Percentiles rank a stretch among this genome's conserved stretches.
Conservation (phyloP, 1,139 yeast species). For the Debaryomyces coudertii region DNA sequence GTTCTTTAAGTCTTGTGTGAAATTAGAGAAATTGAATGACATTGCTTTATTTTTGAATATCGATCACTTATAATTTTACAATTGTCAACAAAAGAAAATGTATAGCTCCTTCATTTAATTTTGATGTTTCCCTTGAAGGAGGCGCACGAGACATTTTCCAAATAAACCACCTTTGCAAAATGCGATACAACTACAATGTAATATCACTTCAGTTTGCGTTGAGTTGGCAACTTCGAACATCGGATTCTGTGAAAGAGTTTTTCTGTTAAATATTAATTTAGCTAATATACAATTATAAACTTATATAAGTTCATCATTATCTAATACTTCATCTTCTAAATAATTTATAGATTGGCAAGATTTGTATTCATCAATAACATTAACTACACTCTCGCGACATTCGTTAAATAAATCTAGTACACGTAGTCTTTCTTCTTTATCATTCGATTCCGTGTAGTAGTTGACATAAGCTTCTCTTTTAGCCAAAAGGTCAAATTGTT, state of each 20-base stretch:
- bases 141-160: slow-evolving; percentile 8
- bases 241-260: no score
- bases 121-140: neutral
- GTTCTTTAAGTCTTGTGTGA: slow-evolving; percentile 45
- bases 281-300: slow-evolving; percentile 6
- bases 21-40: slow-evolving; percentile 50
- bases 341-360: slow-evolving; percentile 60
- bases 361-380: slow-evolving; percentile 73
- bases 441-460: slow-evolving; percentile 63
- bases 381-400: slow-evolving; percentile 71
- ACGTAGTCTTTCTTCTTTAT: slow-evolving; percentile 39
- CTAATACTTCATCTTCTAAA: slow-evolving; percentile 44
- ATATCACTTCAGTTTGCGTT: neutral
- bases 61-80: neutral
- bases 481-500: slow-evolving; percentile 79
- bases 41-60: slow-evolving; percentile 19
- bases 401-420: slow-evolving; percentile 80
- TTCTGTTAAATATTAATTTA: neutral
- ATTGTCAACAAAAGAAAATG: neutral
- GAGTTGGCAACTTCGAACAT: no score
- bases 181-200: neutral
- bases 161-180: neutral
- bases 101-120: neutral
- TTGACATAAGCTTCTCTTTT: slow-evolving; percentile 84
- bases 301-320: slow-evolving; percentile 15